Conservation (phyloP, 495 filamentous ascomycete genomes). For the Oidiodendron maius region DNA sequence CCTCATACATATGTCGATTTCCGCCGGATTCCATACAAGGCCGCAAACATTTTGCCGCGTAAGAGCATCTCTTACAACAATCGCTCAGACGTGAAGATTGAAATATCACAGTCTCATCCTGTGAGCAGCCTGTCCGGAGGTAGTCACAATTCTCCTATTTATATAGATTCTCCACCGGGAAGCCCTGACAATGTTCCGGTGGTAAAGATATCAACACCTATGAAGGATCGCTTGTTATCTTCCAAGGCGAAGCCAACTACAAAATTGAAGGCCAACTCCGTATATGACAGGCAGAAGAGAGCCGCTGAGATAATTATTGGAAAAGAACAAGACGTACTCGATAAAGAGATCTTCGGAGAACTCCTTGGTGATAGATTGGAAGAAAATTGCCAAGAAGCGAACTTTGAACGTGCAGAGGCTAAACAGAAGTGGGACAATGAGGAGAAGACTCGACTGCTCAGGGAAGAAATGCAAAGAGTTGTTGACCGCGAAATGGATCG, state of each 20-base stretch:
- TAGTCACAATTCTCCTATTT: no score
- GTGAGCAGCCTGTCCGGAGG: no score
- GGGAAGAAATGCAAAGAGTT: constrained; percentile 10
- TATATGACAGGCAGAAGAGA: background rate
- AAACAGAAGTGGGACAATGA: constrained; percentile 3
- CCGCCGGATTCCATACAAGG: no score
- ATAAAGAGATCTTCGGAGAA: constrained; percentile 10
- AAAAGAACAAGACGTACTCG: background rate
- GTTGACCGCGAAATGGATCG: constrained; percentile 14
- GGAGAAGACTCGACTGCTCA: constrained; percentile 8
- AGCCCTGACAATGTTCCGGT: background rate
- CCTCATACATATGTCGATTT: no score
- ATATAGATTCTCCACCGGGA: no score
- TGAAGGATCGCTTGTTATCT: constrained; percentile 7
- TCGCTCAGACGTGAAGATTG: no score
- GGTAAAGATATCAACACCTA: background rate
- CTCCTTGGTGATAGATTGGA: constrained; percentile 2
- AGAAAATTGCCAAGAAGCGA: background rate
- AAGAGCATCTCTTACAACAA: no score
- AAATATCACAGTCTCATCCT: no score
- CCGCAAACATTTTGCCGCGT: no score
- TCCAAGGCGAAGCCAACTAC: background rate
- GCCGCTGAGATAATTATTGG: background rate
- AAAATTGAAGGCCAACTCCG: background rate
- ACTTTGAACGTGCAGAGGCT: background rate